Base-by-base conservation (phyloP, 352 stramenopile species). In the Globisporangium paroecandrum region DNA sequence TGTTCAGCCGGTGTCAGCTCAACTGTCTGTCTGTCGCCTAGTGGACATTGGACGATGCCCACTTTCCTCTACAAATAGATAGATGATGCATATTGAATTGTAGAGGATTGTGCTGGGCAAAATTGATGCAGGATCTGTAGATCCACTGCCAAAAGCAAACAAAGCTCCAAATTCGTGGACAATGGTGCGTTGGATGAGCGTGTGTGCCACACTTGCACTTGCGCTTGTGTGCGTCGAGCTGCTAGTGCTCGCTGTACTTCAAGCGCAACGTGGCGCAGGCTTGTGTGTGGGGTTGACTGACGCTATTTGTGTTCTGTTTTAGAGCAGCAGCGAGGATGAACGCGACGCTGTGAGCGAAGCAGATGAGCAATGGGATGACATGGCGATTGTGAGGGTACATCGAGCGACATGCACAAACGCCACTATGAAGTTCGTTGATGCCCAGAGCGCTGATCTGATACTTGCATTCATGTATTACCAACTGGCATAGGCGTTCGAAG, bases 321-420 rank as follows among this genome's bases (percentile, higher is more conserved):
- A 89, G 82, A 87, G 69, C 58, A 73, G 64, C 66, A 90, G 80
- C 38, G 77, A 85, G 7, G 68, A 78, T 6, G 69, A 71, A 13
- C 73, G 63, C n/a, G 65, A 70, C 34, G 47, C 29, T 10, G 53
- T n/a, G 58, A 70, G 65, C 65, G 60, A 59, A 32, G 38, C 58
- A 32, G 82, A 87, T 27, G 82, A 91, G 60, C 79, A 84, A 81
- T 93, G 85, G 85, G 85, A 93, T 65, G 85, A 93, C 71, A 88
- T 93, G 81, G 85, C 85, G 58, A 91, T 93, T 61, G 83, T 93
- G 34, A 69, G 83, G 74, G 85, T 93, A 68, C 46, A 63, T 61
- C 13, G n/a, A 43, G 4, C 55, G 9, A 4, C 10, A 66, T 55
- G 25, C n/a, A 24, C 29, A 63, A 5, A n/a, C 8, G 56, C 22